Percentiles rank a stretch among this genome's conserved stretches.
phyloP scores from a whole-genome alignment of 495 filamentous ascomycete genomes.

The Penicillium salamii region DNA sequence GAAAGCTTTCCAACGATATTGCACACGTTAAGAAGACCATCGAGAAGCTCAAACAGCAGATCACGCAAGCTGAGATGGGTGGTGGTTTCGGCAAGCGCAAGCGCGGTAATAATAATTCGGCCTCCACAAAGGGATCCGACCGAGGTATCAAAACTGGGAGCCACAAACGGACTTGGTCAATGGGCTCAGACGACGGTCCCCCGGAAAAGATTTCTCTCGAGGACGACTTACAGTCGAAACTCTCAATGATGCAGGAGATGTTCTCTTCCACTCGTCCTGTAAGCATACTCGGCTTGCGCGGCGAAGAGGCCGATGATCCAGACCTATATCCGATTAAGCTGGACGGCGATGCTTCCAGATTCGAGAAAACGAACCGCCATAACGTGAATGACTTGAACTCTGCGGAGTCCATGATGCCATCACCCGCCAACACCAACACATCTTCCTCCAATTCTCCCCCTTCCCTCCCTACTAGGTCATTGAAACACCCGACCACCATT shows the following conservation, averaged over 20 bases:
- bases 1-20: constrained; percentile 92
- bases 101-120: constrained; percentile 55
- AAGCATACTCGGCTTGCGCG: constrained; percentile 79
- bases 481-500: constrained; percentile 44
- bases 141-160: constrained; percentile 69
- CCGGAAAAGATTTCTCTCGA: constrained; percentile 64
- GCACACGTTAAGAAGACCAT: constrained; percentile 91
- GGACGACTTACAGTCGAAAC: constrained; percentile 84
- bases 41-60: constrained; percentile 90
- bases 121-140: constrained; percentile 45
- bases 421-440: constrained; percentile 56
- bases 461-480: constrained; percentile 14
- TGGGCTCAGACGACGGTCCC: constrained; percentile 79
- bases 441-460: constrained; percentile 48
- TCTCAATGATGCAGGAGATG: constrained; percentile 88
- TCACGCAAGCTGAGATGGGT: constrained; percentile 81
- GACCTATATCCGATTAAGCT: constrained; percentile 81
- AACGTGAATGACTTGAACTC: constrained; percentile 50
- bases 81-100: constrained; percentile 89
- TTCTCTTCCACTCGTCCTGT: constrained; percentile 86
- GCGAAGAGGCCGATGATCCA: constrained; percentile 82
- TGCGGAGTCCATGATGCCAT: constrained; percentile 54
- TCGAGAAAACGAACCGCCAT: constrained; percentile 51
- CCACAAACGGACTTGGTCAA: constrained; percentile 93
- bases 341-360: constrained; percentile 59